Percentiles rank a stretch among this genome's conserved stretches.
phyloP scores from a whole-genome alignment of 2,329 filamentous ascomycete species.

The Lecanicillium sp. region DNA sequence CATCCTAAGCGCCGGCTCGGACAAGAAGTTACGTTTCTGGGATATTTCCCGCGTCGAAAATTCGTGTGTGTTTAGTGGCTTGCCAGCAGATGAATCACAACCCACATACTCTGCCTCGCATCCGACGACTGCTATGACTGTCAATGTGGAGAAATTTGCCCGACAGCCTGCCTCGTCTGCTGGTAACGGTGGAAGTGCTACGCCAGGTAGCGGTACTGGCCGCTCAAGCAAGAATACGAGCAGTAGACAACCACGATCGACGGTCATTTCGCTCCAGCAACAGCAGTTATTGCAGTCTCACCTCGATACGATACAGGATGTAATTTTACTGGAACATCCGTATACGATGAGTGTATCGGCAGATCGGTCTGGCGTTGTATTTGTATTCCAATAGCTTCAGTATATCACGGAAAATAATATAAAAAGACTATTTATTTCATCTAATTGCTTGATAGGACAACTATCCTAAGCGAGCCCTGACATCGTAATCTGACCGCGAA shows the following conservation, averaged over 20 bases:
- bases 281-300: constrained; percentile 80
- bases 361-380: constrained; percentile 81
- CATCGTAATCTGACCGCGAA: too few species aligned
- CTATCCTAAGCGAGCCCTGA: too few species aligned
- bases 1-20: constrained; percentile 78
- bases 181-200: constrained; percentile 19
- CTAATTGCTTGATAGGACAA: too few species aligned
- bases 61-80: constrained; percentile 73
- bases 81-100: constrained; percentile 59
- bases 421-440: too few species aligned
- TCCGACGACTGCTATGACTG: constrained; percentile 51
- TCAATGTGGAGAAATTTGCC: constrained; percentile 57
- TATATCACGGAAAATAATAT: too few species aligned
- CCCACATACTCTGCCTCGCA: constrained; percentile 64
- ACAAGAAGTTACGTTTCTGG: constrained; percentile 92
- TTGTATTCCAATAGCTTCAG: constrained; percentile 64
- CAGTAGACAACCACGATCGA: constrained; percentile 57
- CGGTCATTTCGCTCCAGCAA: constrained; percentile 81
- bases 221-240: constrained; percentile 16
- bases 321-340: constrained; percentile 79
- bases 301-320: constrained; percentile 78
- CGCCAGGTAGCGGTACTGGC: constrained; percentile 12
- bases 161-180: constrained; percentile 23
- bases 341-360: constrained; percentile 91
- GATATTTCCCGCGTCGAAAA: constrained; percentile 71